Base-by-base conservation (phyloP, 495 filamentous ascomycete genomes). In the Neurospora cerealis region DNA sequence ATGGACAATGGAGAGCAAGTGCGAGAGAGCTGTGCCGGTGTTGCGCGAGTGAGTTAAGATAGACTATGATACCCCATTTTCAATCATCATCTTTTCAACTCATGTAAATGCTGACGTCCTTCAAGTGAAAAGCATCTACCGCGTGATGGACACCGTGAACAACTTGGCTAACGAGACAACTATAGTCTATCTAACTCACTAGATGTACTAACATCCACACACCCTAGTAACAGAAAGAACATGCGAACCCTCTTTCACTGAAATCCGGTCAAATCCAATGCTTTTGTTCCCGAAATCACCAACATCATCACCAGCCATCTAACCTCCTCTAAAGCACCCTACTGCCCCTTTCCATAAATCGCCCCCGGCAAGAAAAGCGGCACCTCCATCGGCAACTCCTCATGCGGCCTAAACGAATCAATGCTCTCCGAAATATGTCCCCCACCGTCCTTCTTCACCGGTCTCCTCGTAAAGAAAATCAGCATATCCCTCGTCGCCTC, bases 41-140 rank as follows among this genome's bases (percentile, higher is more conserved):
- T 66, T 66, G 13, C 15, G 28, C 54, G 28, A 66, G 54, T 66
- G 54, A 34, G 28, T 28, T 3, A 15, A 36, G 21, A 19, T 73
- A 41, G 28, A 72, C 21, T 72, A 62, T 72, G 73, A 74, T 74
- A 74, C 73, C 73, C 72, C 48, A 66, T 66, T 36, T 66, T 7
- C 15, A 66, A 19, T 9, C 5, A 66, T 66, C 15, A 19, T 66
- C 7, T 7, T 34, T 60, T 66, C 28, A 9, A 34, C 54, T 66
- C 11, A 66, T 9, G 6, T 36, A 8, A 66, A 34, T 34, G 28
- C 54, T 66, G 28, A 66, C 54, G 7, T 66, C 7, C 28, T 19
- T 66, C 13, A 34, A 7, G 3, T 66, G 15, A 66, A 34, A 60
- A 66, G 13, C 6, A 66, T 36, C 13, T 36, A 9, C 28, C 15